Evolutionary conservation across 2,329 filamentous ascomycete species (phyloP), one percentile per base, ranked within the genome.

Genomic region (Raffaelea deltoideospora): DNA sequence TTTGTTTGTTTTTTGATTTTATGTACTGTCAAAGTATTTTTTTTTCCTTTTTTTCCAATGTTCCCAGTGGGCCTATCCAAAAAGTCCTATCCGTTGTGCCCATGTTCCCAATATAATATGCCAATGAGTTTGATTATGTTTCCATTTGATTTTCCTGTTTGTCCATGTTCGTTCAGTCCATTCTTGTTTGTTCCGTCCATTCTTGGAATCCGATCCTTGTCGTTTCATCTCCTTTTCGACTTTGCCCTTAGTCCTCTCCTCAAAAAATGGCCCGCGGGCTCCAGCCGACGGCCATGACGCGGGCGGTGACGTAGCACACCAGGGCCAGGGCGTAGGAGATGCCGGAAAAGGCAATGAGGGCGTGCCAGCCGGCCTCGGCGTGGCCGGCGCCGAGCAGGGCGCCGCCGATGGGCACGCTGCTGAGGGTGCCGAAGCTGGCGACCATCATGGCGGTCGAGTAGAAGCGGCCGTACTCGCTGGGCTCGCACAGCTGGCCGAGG

Each of bases 391-490:
- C 56, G 11, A 62, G 48, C 21, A 52, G 41, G 14, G 47, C 57
- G 4, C 63, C 63, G 0, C 57, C 64, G 11, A 67, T 57, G 20
- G 66, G 55, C 1, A 65, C 48, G 35, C 63, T 65, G 37, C 55
- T 30, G 4, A 67, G 51, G 1, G 64, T 77, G 42, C 79, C 81
- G 46, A 88, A 79, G 43, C 75, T 79, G 17, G 83, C 82, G 29
- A 87, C 63, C 37, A 80, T 85, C 52, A 85, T 85, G 38, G 77
- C 77, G 0, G 79, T 85, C 2, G 80, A 77, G 48, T 79, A 83
- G 50, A 80, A 83, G 15, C 79, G 63, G 1, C 52, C 53, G 21
- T 50, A 92, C 36, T 85, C 66, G 39, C 79, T 67, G 3, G 80
- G 78, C 29, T 76, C 72, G 53, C 84, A 92, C 13, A 90, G 64